Evolutionary conservation across 169 alveolate genomes (phyloP), one percentile per base, ranked within the genome.

Genomic region (Eimeria brunetti): DNA sequence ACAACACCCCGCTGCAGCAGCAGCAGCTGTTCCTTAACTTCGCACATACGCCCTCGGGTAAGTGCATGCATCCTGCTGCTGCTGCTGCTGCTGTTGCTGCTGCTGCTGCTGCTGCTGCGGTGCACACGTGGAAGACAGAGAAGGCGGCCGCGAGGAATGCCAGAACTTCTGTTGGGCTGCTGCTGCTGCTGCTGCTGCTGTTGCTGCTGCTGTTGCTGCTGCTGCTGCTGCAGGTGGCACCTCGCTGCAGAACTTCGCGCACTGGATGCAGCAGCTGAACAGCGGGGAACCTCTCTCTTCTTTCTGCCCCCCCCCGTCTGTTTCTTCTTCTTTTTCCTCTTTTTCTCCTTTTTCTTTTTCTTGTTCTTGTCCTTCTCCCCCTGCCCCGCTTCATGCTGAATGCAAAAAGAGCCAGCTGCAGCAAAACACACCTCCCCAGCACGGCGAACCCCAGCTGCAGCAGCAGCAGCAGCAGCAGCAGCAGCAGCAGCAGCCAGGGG

Each of bases 11-110:
- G 41, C 89, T 92, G 49, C 86, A 60, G 88, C 78, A 88, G 88
- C 75, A 67, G 75, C 95, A 92, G 58, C 85, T 86, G 24, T 44
- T 86, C 76, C 53, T 92, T 88, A 92, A 92, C 88, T 92, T 92
- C 78, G 75, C 78, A 38, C 83, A 56, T 58, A 92, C 95, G 44
- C 95, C 95, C 71, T 80, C 92, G 1, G 95, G 95, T 30, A 69
- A 33, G 44, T 51, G 30, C 67, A 58, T 76, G 8, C 8, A 73
- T 80, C 18, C 18, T 69, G 86, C 46, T 56, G 86, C 58, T 20
- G 53, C 84, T 36, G 56, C 53, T 41, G 81, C 53, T 71, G 83
- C 83, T 38, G 83, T 18, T 49, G 53, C 71, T 81, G 89, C 89
- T 81, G 88, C 69, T 16, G 89, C 22, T 22, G 91, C 41, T 84